Base-by-base conservation (phyloP, 148 eudicot species). In the Mesembryanthemum crystallinum region DNA sequence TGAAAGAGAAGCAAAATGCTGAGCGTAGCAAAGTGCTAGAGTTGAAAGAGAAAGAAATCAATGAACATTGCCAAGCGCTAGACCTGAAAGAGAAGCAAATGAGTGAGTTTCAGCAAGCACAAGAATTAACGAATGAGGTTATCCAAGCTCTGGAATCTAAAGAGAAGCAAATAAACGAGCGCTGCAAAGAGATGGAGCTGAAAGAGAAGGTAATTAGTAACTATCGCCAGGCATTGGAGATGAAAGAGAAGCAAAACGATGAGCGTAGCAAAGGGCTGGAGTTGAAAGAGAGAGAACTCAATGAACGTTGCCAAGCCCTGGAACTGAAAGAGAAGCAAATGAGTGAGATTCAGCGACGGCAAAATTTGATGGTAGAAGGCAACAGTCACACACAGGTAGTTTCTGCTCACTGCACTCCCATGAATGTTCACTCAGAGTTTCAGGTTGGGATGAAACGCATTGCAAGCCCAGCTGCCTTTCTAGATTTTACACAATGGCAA, bases 361-460 rank as follows among this genome's bases (percentile, higher is more conserved):
- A 64, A 42, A 23, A 13, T 43, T 27, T 15, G 54, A 24, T 43
- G 24, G 39, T 20, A 51, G 59, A 52, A 20, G 15, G 15, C 25
- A 42, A 49, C 24, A 28, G 37, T 28, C 15, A 7, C 39, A 25
- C 33, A n/a, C 35, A 17, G 23, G 59, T 28, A 69, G 59, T 47
- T 69, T 69, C 59, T 27, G 8, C 14, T 27, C 72, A 8, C 0
- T 7, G 28, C 18, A 47, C 58, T 47, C 58, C 61, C 42, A 30
- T 30, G 5, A 70, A 70, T 30, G 13, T 13, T 70, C 37, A 70
- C 9, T 57, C 15, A 70, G 39, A 49, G 60, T 70, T 20, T 3
- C 59, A 52, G 60, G 25, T 9, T 52, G 60, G 59, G 61, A 20
- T 1, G 42, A 80, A 80, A 76, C 83, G 83, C 25, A 30, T 28